Base-by-base conservation (phyloP, 495 filamentous ascomycete genomes). In the Astrothelium subdiscretum region DNA sequence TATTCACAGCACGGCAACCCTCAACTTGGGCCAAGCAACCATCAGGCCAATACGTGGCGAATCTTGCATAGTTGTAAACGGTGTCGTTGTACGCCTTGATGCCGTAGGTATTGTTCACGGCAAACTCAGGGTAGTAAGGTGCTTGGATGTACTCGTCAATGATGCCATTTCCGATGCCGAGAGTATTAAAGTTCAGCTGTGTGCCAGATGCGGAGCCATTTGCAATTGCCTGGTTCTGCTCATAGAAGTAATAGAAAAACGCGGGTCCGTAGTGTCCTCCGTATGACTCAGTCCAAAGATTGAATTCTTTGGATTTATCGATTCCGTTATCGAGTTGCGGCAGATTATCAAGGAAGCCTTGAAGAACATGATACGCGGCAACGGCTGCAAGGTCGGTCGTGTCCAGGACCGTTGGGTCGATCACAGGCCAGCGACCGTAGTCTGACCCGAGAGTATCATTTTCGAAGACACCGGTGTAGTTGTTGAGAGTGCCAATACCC, bases 41-140 rank as follows among this genome's bases (percentile, higher is more conserved):
- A 59, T 66, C 61, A 18, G 76, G 68, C 52, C 74, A 74, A 60
- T 78, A 76, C 68, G 73, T 81, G 3, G 74, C 75, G 15, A 83
- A 63, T 58, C 83, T 73, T 31, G 77, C 74, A 10, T 65, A 60
- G n/a, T 79, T 66, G 61, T 81, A 84, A 15, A 76, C 67, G 35
- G 73, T 80, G 31, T 80, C 69, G 66, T 83, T 87, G 67, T 90
- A 81, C 0, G 84, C 77, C 61, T 83, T 69, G 31, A 92, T 80
- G 10, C 83, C 84, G 66, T 91, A 95, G 3, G 87, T 87, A 67
- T 94, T 95, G 72, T 85, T 84, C 57, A 83, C 78, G 15, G 86
- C 85, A 71, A 89, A 85, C 18, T 78, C 70, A 1, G 86, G 81
- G 66, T 91, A 92, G 54, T 75, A 81, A 1, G 83, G 80, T 12